Evolutionary conservation across 1,284 basidiomycete species (phyloP).

Genomic region (Tilletia setariae): DNA sequence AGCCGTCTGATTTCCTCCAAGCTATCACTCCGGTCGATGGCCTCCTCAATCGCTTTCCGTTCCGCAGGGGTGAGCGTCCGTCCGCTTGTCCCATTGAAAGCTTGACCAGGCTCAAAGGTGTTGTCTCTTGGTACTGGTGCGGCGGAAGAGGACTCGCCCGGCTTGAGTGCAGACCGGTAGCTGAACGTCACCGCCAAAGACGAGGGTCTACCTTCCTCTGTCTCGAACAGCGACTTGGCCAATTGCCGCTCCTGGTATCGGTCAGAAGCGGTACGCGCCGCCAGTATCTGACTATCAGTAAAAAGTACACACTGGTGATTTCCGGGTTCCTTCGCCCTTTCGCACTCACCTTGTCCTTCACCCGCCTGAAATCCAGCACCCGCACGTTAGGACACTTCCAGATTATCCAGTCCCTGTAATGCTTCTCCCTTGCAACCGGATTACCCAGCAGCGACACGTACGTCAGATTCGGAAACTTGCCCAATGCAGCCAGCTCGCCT

Average conservation of each 20-base stretch:
- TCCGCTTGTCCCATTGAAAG: not conserved
- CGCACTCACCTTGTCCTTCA: conserved; percentile 83
- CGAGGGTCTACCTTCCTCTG: conserved; percentile 10
- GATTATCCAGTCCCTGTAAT: conserved; percentile 84
- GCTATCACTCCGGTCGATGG: conserved; percentile 4
- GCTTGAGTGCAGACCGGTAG: not conserved
- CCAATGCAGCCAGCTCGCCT: conserved; percentile 74
- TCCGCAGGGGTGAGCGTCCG: conserved; percentile 14
- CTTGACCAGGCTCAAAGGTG: conserved; percentile 15
- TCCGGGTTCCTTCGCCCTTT: no score
- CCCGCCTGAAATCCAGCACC: conserved; percentile 92
- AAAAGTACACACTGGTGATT: no score
- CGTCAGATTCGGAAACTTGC: conserved; percentile 71
- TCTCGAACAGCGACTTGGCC: conserved; percentile 17
- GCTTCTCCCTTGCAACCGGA: conserved; percentile 85
- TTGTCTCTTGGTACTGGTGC: conserved; percentile 4
- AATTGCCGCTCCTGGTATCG: conserved; percentile 14
- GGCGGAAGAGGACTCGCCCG: conserved; percentile 10
- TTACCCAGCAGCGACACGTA: conserved; percentile 84
- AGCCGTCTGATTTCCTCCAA: conserved; percentile 14
- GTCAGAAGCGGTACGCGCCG: conserved; percentile 8
- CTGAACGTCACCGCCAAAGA: conserved; percentile 2
- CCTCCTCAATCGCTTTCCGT: conserved; percentile 2
- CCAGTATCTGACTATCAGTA: no score
- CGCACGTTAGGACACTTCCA: conserved; percentile 65